Evolutionary conservation across 768 basidiomycete genomes (phyloP), one percentile per base, ranked within the genome.

Genomic region (Lactarius quietus): DNA sequence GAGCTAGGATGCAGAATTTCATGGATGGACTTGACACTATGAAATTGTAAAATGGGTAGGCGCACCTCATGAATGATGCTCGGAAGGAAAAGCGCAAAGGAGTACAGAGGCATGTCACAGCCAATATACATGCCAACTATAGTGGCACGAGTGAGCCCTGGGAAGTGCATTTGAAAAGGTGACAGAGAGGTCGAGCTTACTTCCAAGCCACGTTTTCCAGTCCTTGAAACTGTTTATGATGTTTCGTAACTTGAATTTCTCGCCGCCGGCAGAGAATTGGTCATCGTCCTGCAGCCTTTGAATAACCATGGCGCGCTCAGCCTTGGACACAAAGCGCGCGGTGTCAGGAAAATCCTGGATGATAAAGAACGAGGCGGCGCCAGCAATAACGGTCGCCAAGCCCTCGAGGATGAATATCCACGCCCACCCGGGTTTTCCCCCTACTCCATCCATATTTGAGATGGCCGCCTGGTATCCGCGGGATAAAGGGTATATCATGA

Each of bases 261-360:
- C 89, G 29, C 89, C 89, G 6, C 82, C 88, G 3, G 89, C 89
- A 72, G 86, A 89, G 74, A 86, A 87, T 72, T 89, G 86, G 67
- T 85, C 80, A 71, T 90, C 87, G 15, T 75, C 71, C 72, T 91
- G 87, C 39, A 92, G 77, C 23, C 88, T 79, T 28, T 85, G 81
- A 60, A 91, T 79, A 59, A 90, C 81, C 23, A 87, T 78, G 9
- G 84, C 85, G 35, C 88, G 79, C 75, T 92, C 90, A 3, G 77
- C 81, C 69, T 89, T 87, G n/a, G 81, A 82, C 7, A 93, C 78
- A 78, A 92, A 92, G 68, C 82, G 88, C 31, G 90, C 90, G 1
- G 85, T 89, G 70, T 92, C 89, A 3, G 91, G 90, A 76, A 92
- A 93, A 72, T 92, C 91, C 70, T 90, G 86, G 64, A 92, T 84